Base-by-base conservation (phyloP, 2,329 filamentous ascomycete genomes). In the Camptophora hylomeconis region DNA sequence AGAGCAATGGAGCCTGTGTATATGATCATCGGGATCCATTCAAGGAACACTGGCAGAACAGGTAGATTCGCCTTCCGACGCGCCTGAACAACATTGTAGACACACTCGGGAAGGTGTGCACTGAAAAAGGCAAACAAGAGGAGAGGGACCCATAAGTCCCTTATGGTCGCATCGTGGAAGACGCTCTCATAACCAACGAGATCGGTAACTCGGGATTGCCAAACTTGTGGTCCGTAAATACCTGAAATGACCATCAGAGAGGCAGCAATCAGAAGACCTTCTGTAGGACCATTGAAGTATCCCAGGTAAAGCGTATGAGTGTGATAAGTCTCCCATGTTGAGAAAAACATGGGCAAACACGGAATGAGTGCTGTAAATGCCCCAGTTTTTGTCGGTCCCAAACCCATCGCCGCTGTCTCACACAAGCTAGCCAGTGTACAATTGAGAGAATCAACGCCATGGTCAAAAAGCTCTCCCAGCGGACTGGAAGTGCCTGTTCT, bases 251-350 rank as follows among this genome's bases (percentile, higher is more conserved):
- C 65, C 82, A 95, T 95, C 48, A 94, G 71, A 28, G 62, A 57
- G 49, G 82, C 86, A 15, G 86, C 89, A 39, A 98, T 76, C 29
- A 95, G 75, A 18, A 98, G 64, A 12, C 89, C 89, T 61, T 98
- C 89, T 47, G 89, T 98, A 2, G 89, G 89, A 1, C 89, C 89
- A 53, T 98, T 98, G 69, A 98, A 80, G 52, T 87, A 83, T 31
- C 89, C 89, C 8, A 98, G 73, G 55, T 93, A 98, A 5, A 98
- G 64, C 0, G 89, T 95, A 54, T 98, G 89, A 4, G 89, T 94
- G 58, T 98, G 89, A 54, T 94, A 98, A 1, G 89, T 98, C 60
- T 98, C 89, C 89, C 89, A 98, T 2, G 89, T 98, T 3, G 87
- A 94, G 60, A 98, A 94, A 65, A 93, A 98, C 89, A 98, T 98